These are phyloP conservation scores for Suaeda aralocaspica DNA, from an alignment of 148 eudicot species.

Conservation along the genomic window DNA sequence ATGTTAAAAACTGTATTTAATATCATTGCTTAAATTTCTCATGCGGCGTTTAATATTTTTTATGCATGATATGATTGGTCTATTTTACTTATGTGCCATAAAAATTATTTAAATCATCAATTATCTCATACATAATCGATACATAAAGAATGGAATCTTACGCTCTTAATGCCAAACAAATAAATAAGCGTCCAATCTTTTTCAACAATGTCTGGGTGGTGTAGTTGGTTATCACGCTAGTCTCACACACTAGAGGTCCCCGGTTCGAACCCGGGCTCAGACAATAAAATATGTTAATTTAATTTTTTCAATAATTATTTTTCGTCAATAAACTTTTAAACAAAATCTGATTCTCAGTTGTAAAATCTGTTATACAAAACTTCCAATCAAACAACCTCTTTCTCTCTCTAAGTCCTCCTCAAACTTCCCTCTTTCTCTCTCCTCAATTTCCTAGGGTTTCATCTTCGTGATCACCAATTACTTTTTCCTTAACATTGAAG, in stretches of 20 bases:
- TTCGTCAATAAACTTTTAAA: too few species aligned
- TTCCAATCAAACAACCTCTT: not conserved
- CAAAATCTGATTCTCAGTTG: not conserved
- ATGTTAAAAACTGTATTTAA: too few species aligned
- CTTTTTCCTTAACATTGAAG: not conserved
- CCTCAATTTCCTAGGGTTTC: not conserved
- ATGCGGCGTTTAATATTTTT: too few species aligned
- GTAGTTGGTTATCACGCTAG: conserved; percentile 97
- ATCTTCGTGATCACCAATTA: not conserved
- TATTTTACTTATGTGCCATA: too few species aligned
- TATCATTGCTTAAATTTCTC: too few species aligned
- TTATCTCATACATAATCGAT: too few species aligned
- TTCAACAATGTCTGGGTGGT: conserved; percentile 40
- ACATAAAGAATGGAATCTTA: too few species aligned
- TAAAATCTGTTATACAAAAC: not conserved
- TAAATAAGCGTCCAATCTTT: too few species aligned
- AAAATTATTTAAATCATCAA: too few species aligned
- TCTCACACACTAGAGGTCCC: conserved; percentile 90
- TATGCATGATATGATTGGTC: too few species aligned
- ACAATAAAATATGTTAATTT: too few species aligned
- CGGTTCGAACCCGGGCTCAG: conserved; percentile 69
- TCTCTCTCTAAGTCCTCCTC: not conserved
- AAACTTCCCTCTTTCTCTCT: not conserved
- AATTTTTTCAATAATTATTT: not conserved
- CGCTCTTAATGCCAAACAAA: too few species aligned